Percentiles rank a stretch among this genome's conserved stretches.
Conservation (phyloP, 108 stramenopile species). For the Cylindrotheca closterium region DNA sequence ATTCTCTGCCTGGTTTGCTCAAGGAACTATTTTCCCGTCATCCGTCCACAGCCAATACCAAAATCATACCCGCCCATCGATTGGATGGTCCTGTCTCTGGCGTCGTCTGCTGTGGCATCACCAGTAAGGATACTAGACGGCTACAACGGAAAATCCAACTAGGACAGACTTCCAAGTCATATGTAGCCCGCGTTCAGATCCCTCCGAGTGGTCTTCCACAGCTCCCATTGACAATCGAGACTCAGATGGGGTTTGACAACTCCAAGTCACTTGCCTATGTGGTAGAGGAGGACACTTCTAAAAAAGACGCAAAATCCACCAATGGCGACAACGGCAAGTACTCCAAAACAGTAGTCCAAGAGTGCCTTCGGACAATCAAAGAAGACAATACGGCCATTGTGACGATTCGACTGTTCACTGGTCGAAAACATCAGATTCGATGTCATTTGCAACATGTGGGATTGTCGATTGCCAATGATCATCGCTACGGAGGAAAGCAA, state of each 20-base stretch:
- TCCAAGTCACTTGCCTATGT: background rate
- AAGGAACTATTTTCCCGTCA: too few species aligned
- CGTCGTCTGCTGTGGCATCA: slow-evolving; percentile 7
- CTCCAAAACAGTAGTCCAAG: background rate
- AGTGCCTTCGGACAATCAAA: background rate
- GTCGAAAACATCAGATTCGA: slow-evolving; percentile 14
- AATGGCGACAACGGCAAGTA: background rate
- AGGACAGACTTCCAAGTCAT: background rate
- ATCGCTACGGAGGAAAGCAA: background rate
- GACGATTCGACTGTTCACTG: slow-evolving; percentile 8
- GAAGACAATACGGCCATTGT: background rate
- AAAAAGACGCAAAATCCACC: background rate
- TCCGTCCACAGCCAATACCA: background rate
- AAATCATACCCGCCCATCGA: slow-evolving; percentile 8
- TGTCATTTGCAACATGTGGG: background rate
- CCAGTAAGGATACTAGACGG: background rate
- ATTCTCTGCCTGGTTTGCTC: slow-evolving; percentile 1
- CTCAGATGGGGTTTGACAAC: background rate
- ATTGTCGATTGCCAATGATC: slow-evolving; percentile 10
- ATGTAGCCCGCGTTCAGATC: slow-evolving; percentile 6
- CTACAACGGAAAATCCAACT: background rate
- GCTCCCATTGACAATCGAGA: background rate
- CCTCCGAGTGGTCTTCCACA: background rate
- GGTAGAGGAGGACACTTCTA: too few species aligned
- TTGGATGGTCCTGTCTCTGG: slow-evolving; percentile 9